Evolutionary conservation across 1,284 basidiomycete genomes (phyloP).

Genomic region (Microbotryum lychnidis-dioicae): DNA sequence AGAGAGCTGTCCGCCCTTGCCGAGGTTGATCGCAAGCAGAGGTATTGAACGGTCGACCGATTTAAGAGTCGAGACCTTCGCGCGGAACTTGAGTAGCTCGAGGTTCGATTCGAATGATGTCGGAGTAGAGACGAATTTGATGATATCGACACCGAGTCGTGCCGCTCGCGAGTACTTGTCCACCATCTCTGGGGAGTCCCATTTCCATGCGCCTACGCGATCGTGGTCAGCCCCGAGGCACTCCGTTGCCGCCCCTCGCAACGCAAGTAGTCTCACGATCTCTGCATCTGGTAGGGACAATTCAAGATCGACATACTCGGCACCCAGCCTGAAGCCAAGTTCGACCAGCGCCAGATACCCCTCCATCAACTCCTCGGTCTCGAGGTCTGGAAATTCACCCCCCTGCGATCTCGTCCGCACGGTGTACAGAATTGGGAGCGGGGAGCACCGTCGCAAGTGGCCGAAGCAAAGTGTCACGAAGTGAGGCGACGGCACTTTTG

Average conservation of each 20-base stretch:
- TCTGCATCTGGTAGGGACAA: constrained; percentile 43
- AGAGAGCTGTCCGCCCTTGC: constrained; percentile 75
- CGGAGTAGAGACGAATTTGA: constrained; percentile 87
- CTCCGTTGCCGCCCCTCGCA: constrained; percentile 26
- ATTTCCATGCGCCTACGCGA: constrained; percentile 75
- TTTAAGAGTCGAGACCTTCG: constrained; percentile 40
- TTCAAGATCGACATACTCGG: constrained; percentile 92
- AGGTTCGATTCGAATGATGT: constrained; percentile 69
- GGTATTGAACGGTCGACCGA: constrained; percentile 46
- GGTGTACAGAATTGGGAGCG: constrained; percentile 84
- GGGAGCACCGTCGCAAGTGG: constrained; percentile 62
- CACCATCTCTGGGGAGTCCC: constrained; percentile 63
- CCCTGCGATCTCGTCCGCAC: constrained; percentile 82
- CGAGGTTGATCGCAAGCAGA: constrained; percentile 92
- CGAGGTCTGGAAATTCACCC: constrained; percentile 73
- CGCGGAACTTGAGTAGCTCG: constrained; percentile 60
- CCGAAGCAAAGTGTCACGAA: constrained; percentile 25
- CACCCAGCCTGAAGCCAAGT: constrained; percentile 69
- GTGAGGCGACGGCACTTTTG: constrained; percentile 62
- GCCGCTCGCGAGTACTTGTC: constrained; percentile 43
- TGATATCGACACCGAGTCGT: constrained; percentile 58
- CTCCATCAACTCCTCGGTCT: constrained; percentile 43
- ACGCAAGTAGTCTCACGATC: constrained; percentile 9
- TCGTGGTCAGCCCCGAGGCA: constrained; percentile 61
- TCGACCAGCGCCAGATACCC: constrained; percentile 70